Conservation (phyloP, 495 filamentous ascomycete genomes). For the Aspergillus nidulans region DNA sequence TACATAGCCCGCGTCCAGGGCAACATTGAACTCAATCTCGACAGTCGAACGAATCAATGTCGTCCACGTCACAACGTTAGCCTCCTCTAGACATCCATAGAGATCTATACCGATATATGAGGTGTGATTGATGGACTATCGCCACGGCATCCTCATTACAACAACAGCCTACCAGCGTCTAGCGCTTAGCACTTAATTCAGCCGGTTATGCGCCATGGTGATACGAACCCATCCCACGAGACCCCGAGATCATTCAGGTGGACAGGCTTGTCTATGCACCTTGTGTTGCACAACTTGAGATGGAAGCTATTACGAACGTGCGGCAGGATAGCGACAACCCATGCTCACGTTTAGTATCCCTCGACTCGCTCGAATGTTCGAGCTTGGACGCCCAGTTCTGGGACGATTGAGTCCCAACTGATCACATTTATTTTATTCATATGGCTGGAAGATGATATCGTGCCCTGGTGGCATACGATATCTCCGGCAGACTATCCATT, state of each 20-base stretch:
- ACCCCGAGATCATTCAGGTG: neutral
- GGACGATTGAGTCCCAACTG: too few species aligned
- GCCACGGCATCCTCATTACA: neutral
- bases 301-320: neutral
- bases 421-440: too few species aligned
- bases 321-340: neutral
- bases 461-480: neutral
- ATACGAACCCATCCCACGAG: conserved; percentile 2
- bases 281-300: neutral
- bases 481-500: neutral
- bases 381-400: too few species aligned
- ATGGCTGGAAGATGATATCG: neutral
- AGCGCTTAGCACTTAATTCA: neutral
- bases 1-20: neutral
- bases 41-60: neutral
- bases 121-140: neutral
- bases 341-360: too few species aligned
- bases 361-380: too few species aligned
- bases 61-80: neutral
- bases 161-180: neutral
- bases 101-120: neutral
- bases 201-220: neutral
- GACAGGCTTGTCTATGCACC: neutral
- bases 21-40: neutral
- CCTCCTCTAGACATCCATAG: neutral